Conservation (phyloP, 495 filamentous ascomycete genomes). For the Aspergillus nanangensis region DNA sequence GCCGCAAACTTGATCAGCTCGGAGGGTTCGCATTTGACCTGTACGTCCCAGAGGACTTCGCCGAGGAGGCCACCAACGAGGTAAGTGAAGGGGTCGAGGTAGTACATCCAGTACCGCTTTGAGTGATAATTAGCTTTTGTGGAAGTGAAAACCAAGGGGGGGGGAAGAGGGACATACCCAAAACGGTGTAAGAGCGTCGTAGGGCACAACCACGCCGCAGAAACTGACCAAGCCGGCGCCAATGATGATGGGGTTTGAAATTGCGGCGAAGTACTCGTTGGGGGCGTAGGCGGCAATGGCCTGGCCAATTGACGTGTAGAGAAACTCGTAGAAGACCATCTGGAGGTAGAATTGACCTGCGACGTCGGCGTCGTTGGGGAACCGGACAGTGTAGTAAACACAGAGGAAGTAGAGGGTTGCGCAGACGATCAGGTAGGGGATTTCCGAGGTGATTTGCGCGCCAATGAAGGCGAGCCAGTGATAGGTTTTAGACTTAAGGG, state of each 20-base stretch:
- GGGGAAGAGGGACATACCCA: too few species aligned
- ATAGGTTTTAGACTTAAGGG: slow-evolving; percentile 58
- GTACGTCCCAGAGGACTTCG: slow-evolving; percentile 34
- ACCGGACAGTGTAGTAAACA: slow-evolving; percentile 57
- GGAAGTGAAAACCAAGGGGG: too few species aligned
- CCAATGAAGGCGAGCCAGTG: slow-evolving; percentile 42
- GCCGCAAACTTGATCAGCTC: slow-evolving; percentile 62
- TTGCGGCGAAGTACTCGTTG: slow-evolving; percentile 48
- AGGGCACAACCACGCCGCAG: slow-evolving; percentile 52
- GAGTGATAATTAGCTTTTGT: too few species aligned
- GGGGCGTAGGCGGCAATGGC: slow-evolving; percentile 52
- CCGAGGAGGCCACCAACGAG: slow-evolving; percentile 45
- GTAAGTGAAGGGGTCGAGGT: slow-evolving; percentile 53
- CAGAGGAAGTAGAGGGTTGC: slow-evolving; percentile 53
- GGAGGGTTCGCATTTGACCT: slow-evolving; percentile 50
- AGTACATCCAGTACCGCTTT: slow-evolving; percentile 59
- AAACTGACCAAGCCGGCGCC: slow-evolving; percentile 49
- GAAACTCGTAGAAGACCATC: slow-evolving; percentile 45
- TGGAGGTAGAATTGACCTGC: slow-evolving; percentile 44
- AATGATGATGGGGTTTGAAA: slow-evolving; percentile 49
- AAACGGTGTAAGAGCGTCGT: slow-evolving; percentile 45
- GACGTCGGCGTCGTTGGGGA: slow-evolving; percentile 35
- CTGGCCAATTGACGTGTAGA: slow-evolving; percentile 41
- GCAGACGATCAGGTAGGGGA: slow-evolving; percentile 56
- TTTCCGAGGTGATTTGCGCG: slow-evolving; percentile 49